Base-by-base conservation (phyloP, 1,284 basidiomycete genomes). In the Boletus smithii region DNA sequence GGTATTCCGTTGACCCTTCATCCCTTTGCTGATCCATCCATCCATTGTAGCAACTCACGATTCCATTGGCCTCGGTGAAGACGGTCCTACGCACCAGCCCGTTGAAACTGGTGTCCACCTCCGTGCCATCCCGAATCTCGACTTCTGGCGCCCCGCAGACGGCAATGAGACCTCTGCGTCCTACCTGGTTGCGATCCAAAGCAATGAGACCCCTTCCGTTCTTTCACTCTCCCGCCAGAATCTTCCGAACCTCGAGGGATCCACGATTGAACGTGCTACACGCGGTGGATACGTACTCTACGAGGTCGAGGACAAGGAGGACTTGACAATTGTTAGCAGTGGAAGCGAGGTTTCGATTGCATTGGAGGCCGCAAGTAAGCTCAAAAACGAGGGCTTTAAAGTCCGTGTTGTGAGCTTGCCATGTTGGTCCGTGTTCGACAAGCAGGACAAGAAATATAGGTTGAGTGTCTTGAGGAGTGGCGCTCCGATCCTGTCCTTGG, bases 61-160 rank as follows among this genome's bases (percentile, higher is more conserved):
- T 67, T 90, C 88, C 40, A 93, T 93, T 58, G 91, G 90, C 71
- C 85, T 93, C 44, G 90, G 91, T 56, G 94, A 97, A 72, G 94
- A 97, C 61, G 95, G 95, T 38, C 94, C 95, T 44, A 97, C 95
- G 42, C 94, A 97, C 70, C 94, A 97, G 70, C 94, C 93, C 50
- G 77, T 95, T 51, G 94, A 97, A 75, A 91, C 89, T 32, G 89
- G 81, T 53, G 84, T 82, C 46, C 88, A 88, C 69, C 78, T 97
- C 67, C 89, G 94, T 59, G 88, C 94, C 20, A 82, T 83, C 51
- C 95, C 94, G 60, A 97, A 97, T 77, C 70, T 92, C 48, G 86
- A 85, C 51, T 89, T 93, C 76, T 92, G 90, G 90, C 83, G 90
- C 51, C 91, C 91, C 7, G 92, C 92, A 33, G 92, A 97, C 67